Evolutionary conservation across 805 yeast genomes (phyloP), one percentile per base, ranked within the genome.

Genomic region (Wickerhamomyces subpelliculosus): DNA sequence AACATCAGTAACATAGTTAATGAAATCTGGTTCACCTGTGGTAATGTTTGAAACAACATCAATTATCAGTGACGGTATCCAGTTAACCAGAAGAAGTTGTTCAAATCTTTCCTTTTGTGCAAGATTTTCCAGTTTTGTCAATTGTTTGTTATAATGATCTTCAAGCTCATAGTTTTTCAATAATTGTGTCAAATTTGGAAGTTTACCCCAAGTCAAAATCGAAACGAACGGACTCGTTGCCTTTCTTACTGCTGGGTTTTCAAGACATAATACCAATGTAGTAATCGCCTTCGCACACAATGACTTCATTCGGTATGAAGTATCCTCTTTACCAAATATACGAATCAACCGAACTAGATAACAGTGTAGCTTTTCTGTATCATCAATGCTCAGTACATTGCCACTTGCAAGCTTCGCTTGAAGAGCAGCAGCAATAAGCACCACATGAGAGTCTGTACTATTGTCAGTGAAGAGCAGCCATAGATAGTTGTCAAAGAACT

Each of bases 221-320:
- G 56, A 49, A n/a, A 44, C 48, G 18, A 51, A 23, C 5, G 52
- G 51, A 4, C 42, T 34, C 8, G 48, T 5, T 1, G 26, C 36
- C 4, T 16, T 29, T 20, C 35, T 41, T 8, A 50, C 39, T 2
- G 14, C 25, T 0, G 17, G 22, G 10, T 32, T 36, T 2, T 23
- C 9, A 4, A 38, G 4, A 10, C 44, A 38, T 11, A 27, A 3
- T 1, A 37, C 18, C 10, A 49, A 30, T 1, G 46, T n/a, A 2
- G 16, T 20, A 6, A 49, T 13, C 1, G 41, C 10, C 10, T 33
- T 34, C 2, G 44, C 22, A 2, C 44, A 34, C 4, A 34, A 7
- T 3, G 31, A n/a, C 28, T 41, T 46, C 18, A 27, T 32, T 2
- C 16, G 8, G 2, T 17, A 6, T 7, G 35, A 6, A 1, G 47